Base-by-base conservation (phyloP, 345 rosid species). In the Moricandia arvensis region DNA sequence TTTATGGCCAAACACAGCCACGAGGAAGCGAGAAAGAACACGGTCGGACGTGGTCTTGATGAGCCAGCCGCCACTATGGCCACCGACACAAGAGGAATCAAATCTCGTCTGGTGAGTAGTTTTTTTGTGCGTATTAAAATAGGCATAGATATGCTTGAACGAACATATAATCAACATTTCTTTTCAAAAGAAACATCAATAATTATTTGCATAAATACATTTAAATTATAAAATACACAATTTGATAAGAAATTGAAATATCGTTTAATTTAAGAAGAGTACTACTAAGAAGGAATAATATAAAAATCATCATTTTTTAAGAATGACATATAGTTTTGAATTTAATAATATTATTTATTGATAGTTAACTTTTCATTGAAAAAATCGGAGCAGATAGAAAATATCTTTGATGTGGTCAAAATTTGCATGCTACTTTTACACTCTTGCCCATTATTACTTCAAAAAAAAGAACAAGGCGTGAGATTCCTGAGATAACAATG, bases 21-120 rank as follows among this genome's bases (percentile, higher is more conserved):
- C 0, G 53, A 63, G 1, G 58, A 68, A 6, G 34, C 6, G 24
- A 43, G 31, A 33, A 18, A 71, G 15, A 58, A 71, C 21, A 66
- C 73, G 16, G 31, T 17, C 26, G 51, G 47, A 4, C 66, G 11
- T 63, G 8, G 27, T 8, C 70, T 18, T 8, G 74, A 66, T 9
- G 66, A 61, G 12, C 63, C 43, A 3, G 8, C 68, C 1, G 82
- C 58, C 60, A 21, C 60, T 3, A 54, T 53, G 7, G 34, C 70
- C 66, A 27, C 53, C 75, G 17, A 49, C 61, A 71, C 72, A 3
- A 72, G 49, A 62, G 74, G 83, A 34, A 72, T 74, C 68, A 84
- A 84, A 80, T 75, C 86, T 13, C 86, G 86, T 79, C 84, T 83
- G 90, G 97, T 90, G 57, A 71, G 80, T 74, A 11, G 16, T 12